Percentiles rank a stretch among this genome's conserved stretches.
Conservation (phyloP, 805 yeast species). For the Ogataea paradorogensis region DNA sequence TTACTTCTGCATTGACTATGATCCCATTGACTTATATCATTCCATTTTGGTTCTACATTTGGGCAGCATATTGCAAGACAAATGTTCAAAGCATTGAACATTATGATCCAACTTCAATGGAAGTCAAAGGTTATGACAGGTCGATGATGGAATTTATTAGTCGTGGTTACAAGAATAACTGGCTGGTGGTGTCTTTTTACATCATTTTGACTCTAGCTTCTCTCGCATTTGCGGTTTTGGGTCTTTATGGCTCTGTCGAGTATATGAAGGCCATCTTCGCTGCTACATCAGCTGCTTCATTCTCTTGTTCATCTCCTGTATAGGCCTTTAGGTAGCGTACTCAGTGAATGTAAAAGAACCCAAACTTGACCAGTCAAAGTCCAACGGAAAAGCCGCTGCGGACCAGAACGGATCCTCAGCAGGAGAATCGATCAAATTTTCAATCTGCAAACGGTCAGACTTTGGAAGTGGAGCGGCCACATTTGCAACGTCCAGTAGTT, state of each 20-base stretch:
- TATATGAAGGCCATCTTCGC: constrained; percentile 28
- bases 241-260: constrained; percentile 30
- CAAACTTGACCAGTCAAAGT: constrained; percentile 5
- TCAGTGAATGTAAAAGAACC: constrained; percentile 4
- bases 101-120: constrained; percentile 5
- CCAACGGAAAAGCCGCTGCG: background rate
- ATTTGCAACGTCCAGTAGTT: constrained; percentile 18
- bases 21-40: constrained; percentile 31
- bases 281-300: constrained; percentile 28
- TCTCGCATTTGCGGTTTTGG: constrained; percentile 29
- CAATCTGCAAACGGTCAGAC: constrained; percentile 11
- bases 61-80: constrained; percentile 21
- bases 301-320: constrained; percentile 32
- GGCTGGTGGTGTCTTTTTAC: constrained; percentile 21
- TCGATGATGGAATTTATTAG: background rate
- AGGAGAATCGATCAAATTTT: constrained; percentile 8
- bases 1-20: constrained; percentile 28
- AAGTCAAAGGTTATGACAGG: constrained; percentile 3
- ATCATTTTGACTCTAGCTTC: constrained; percentile 25
- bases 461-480: constrained; percentile 18
- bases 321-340: background rate
- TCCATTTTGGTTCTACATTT: constrained; percentile 24
- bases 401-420: background rate
- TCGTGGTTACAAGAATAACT: constrained; percentile 19
- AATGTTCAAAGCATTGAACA: constrained; percentile 5